Conservation (phyloP, 169 alveolate genomes). For the Amoebophrya sp. region DNA sequence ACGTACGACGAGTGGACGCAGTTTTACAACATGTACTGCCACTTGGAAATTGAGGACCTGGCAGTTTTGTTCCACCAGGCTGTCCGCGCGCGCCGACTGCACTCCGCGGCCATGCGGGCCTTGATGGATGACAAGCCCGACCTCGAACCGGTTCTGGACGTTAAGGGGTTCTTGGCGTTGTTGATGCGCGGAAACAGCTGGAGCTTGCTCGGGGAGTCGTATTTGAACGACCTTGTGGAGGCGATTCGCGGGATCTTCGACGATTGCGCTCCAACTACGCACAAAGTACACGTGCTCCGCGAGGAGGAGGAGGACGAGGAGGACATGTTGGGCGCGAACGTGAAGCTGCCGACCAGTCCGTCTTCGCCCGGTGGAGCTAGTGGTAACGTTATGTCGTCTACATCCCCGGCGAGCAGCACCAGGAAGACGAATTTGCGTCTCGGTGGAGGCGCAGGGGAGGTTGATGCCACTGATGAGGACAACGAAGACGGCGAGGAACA, state of each 20-base stretch:
- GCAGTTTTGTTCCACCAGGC: neutral
- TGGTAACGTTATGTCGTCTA: too few species aligned
- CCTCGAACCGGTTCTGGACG: neutral
- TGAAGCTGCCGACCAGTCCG: neutral
- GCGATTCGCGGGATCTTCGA: neutral
- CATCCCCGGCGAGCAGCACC: neutral
- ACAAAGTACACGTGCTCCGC: neutral
- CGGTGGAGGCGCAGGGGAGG: too few species aligned
- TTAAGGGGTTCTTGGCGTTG: neutral
- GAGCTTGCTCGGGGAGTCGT: neutral
- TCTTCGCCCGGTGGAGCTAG: too few species aligned
- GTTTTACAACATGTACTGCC: neutral
- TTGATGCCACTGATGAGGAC: too few species aligned
- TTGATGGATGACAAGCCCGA: neutral
- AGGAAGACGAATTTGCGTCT: neutral
- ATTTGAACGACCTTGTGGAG: neutral
- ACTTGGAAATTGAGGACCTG: neutral
- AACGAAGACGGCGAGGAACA: neutral
- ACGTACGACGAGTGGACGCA: neutral
- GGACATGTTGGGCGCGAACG: neutral
- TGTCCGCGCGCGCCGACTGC: neutral
- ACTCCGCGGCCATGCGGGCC: neutral
- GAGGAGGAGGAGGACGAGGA: neutral
- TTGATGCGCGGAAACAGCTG: neutral
- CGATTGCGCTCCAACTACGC: neutral